A percentile compares a stretch with the other conserved stretches of the same genome.
These are phyloP conservation scores for Adansonia gregorii DNA, from an alignment of 441 rosid species.

Conservation along the genomic window DNA sequence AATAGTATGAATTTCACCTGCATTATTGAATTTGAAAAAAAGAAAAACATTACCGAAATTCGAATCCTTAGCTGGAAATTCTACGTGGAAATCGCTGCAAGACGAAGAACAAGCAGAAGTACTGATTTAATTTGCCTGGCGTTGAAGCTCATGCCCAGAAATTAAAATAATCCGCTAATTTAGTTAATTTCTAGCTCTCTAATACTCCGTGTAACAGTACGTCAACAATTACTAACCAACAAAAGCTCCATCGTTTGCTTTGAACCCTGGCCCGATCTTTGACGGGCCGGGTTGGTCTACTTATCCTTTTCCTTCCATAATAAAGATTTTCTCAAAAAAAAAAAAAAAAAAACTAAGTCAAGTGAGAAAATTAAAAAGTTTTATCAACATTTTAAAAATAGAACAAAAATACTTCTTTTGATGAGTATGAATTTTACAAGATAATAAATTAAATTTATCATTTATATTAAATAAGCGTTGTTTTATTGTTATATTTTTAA, in stretches of 20 bases:
- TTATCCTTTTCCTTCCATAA: neutral
- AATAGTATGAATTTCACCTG: neutral
- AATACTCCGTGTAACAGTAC: too few species aligned
- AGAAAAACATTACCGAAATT: neutral
- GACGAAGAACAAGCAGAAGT: neutral
- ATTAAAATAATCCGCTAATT: neutral
- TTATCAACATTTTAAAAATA: too few species aligned
- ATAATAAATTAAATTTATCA: too few species aligned
- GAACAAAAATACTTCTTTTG: too few species aligned
- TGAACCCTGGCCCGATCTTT: neutral
- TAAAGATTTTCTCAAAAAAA: too few species aligned
- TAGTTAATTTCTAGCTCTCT: neutral
- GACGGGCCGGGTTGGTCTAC: neutral
- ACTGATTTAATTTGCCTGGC: slow-evolving; percentile 19
- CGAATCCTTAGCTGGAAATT: slow-evolving; percentile 4
- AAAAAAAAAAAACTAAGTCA: too few species aligned
- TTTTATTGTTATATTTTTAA: too few species aligned
- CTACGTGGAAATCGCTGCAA: neutral
- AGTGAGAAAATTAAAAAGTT: too few species aligned
- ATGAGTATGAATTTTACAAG: too few species aligned
- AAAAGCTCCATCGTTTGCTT: too few species aligned
- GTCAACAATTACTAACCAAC: too few species aligned
- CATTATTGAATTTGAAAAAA: neutral
- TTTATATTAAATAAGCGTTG: too few species aligned
- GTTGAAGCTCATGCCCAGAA: neutral